phyloP scores from a whole-genome alignment of 805 yeast genomes.

The Trichomonascus vanleenenianus region DNA sequence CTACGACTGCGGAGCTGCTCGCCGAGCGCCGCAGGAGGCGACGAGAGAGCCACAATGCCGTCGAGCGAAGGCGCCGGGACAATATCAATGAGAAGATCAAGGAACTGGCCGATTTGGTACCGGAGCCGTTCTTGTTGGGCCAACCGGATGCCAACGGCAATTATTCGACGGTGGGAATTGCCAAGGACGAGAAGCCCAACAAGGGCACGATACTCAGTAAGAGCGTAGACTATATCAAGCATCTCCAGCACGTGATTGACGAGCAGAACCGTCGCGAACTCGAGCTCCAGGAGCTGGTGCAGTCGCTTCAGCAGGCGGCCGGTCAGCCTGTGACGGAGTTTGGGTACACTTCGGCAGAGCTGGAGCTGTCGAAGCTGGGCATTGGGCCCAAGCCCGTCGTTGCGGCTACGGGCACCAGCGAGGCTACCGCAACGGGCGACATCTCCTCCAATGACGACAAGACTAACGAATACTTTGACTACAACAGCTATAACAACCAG shows the following conservation, averaged over 20 bases:
- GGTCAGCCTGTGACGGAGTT: conserved; percentile 38
- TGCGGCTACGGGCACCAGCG: neutral
- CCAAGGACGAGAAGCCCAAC: conserved; percentile 56
- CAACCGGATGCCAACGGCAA: conserved; percentile 7
- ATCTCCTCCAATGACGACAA: neutral
- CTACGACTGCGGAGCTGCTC: conserved; percentile 14
- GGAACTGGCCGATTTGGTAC: conserved; percentile 74
- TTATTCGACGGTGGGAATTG: conserved; percentile 2
- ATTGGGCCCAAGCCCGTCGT: conserved; percentile 5
- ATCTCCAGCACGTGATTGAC: conserved; percentile 56
- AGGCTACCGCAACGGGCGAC: neutral
- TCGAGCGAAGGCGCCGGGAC: conserved; percentile 86
- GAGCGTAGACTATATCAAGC: conserved; percentile 72
- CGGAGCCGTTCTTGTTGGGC: conserved; percentile 35
- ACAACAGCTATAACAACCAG: neutral
- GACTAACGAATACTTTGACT: neutral
- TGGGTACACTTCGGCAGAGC: conserved; percentile 69
- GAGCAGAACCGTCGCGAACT: conserved; percentile 72
- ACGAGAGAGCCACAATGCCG: conserved; percentile 89
- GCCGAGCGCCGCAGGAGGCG: conserved; percentile 65
- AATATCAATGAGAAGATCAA: conserved; percentile 81
- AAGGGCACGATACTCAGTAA: conserved; percentile 70
- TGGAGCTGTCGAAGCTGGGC: conserved; percentile 67
- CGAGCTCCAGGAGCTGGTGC: conserved; percentile 55
- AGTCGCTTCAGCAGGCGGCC: conserved; percentile 42